Evolutionary conservation across 257 asterid species (phyloP), one percentile per base, ranked within the genome.

Genomic region (Craterostigma plantagineum): DNA sequence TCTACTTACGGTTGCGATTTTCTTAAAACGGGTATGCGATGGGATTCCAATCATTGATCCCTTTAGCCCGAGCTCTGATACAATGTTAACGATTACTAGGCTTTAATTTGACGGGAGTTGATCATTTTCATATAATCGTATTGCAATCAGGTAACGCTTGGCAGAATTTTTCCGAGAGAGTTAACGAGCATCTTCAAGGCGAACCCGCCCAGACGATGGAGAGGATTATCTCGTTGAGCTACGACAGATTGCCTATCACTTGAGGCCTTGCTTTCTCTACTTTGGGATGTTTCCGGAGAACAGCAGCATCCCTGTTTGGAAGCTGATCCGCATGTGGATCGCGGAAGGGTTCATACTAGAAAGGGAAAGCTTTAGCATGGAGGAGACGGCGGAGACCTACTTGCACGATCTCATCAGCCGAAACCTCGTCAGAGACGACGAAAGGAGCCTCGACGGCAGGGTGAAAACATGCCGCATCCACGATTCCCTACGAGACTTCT

Each of bases 381-480:
- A 74, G 67, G 56, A 41, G 35, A 45, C 38, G 9, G 79, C 84
- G 0, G 67, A 64, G 50, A 68, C 42, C 8, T 54, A 54, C 50
- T 16, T 74, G 50, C 42, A 52, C 36, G 79, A 67, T 4, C 65
- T 74, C 10, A 51, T 74, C 1, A 49, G 48, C 17, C 58, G 73
- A 45, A 74, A 62, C 52, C 48, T 74, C 44, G 46, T 74, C 45
- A 67, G 59, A 63, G 72, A 63, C 14, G 63, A 48, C 11, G 50
- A 46, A 41, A 46, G 44, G 12, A 71, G 51, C 18, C 58, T 68
- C 0, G 50, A 46, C 17, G 75, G 76, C 4, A 56, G 56, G 3
- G 52, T 65, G 23, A 71, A 62, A 58, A 59, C 77, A 7, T 71
- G 80, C 43, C 75, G 72, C 11, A 47, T 75, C 34, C 77, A 75